Base-by-base conservation (phyloP, 225 moss, liverwort and hornwort species). In the Sphagnum contortum region DNA sequence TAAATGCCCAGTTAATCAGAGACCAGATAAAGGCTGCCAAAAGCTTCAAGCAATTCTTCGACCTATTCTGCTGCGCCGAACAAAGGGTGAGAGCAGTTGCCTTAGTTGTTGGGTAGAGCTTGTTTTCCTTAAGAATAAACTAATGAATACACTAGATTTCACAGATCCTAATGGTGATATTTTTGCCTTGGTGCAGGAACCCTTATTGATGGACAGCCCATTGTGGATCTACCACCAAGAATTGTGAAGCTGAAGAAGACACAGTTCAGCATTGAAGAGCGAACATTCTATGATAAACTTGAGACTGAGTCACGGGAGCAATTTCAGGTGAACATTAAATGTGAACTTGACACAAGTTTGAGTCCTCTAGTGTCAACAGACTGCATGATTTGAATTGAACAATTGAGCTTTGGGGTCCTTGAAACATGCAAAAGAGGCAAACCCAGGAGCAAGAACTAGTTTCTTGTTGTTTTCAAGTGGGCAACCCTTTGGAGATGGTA, bases 191-290 rank as follows among this genome's bases (percentile, higher is more conserved):
- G 9, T 80, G 79, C 92, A 96, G 96, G 77, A 51, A 81, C 88
- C n/a, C 69, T 79, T 12, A 87, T 98, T 29, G 87, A 98, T 69
- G 98, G 98, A 63, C 70, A 87, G 54, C 98, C 98, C 45, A 98
- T 98, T 60, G 93, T 98, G 62, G 83, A 91, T 71, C 81, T 98
- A 45, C 98, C 98, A 59, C 82, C 77, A 64, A 89, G 98, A 75
- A 86, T 93, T 75, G 98, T 98, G 48, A 85, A 80, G 74, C 77
- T 98, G 55, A 83, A 80, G 83, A 91, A 92, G 70, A 72, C 98
- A 66, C 91, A 98, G 60, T 98, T 98, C 64, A 98, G 85, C 65
- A 70, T 76, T 49, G 89, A 98, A 67, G 98, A 98, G 67, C 93
- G 98, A n/a, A 58, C 72, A 50, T 98, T 98, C 68, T 98, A 98